Percentiles rank a stretch among this genome's conserved stretches.
Evolutionary conservation across 495 filamentous ascomycete genomes (phyloP).

Genomic region (Choiromyces venosus): DNA sequence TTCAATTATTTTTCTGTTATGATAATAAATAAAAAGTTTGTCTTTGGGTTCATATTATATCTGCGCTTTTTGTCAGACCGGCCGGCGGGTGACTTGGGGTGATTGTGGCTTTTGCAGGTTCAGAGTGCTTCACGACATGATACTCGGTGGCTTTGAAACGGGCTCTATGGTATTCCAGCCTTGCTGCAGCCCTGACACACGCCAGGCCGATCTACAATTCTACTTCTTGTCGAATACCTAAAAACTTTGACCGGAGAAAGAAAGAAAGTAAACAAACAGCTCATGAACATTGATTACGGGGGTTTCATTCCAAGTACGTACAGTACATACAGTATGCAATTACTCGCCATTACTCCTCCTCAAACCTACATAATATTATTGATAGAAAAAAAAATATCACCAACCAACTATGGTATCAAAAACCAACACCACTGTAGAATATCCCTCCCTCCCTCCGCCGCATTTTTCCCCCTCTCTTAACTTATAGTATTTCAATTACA

Average conservation of each 20-base stretch:
- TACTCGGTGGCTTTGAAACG: not conserved
- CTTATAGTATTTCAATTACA: not conserved
- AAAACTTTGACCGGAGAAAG: not conserved
- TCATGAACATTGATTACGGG: not conserved
- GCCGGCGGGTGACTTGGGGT: not conserved
- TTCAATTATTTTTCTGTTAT: constrained; percentile 24
- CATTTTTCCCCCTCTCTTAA: not conserved
- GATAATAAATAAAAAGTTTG: not conserved
- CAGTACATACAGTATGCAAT: not conserved
- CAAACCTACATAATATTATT: not conserved
- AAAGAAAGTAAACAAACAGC: too few relatives aligned
- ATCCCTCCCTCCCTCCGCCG: not conserved
- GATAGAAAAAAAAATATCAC: not conserved
- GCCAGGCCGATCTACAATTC: not conserved
- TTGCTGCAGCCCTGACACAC: not conserved
- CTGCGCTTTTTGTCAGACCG: not conserved
- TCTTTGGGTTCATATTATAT: not conserved
- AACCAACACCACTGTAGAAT: not conserved
- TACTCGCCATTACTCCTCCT: not conserved
- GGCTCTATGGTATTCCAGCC: not conserved
- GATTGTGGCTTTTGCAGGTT: not conserved
- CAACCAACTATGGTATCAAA: not conserved
- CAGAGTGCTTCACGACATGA: not conserved
- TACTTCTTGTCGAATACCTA: not conserved
- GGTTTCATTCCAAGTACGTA: not conserved